Evolutionary conservation across 306 rosid genomes (phyloP).

Genomic region (Vachellia pachyceras): DNA sequence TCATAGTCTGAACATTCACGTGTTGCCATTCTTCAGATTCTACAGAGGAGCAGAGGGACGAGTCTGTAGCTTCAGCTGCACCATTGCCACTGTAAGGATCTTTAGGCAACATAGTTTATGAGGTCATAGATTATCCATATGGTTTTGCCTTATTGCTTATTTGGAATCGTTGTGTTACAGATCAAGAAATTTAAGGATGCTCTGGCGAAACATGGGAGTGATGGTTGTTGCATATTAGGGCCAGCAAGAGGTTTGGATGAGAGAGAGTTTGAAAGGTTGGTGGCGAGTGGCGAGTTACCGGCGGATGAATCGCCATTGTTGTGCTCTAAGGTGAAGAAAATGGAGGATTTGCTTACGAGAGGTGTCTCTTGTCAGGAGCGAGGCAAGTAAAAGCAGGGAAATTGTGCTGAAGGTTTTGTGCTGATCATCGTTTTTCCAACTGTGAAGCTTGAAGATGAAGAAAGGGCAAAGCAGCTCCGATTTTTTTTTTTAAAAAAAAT

Average conservation of each 20-base stretch:
- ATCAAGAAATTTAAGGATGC: conserved; percentile 87
- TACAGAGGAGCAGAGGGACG: conserved; percentile 83
- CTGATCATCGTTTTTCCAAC: conserved; percentile 11
- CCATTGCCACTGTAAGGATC: conserved; percentile 77
- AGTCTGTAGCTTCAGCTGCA: conserved; percentile 84
- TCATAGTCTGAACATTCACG: conserved; percentile 68
- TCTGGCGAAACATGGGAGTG: conserved; percentile 62
- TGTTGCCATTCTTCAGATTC: conserved; percentile 87
- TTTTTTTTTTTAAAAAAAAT: not conserved
- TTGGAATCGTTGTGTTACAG: conserved; percentile 42
- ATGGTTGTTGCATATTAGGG: conserved; percentile 65
- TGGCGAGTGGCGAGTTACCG: conserved; percentile 54
- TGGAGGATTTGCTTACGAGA: conserved; percentile 44
- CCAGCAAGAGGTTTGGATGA: conserved; percentile 79
- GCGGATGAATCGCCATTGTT: conserved; percentile 30
- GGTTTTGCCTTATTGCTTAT: not conserved
- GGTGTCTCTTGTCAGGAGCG: conserved; percentile 42
- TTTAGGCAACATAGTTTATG: not conserved
- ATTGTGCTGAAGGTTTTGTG: conserved; percentile 34
- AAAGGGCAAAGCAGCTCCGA: conserved; percentile 38
- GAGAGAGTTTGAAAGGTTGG: conserved; percentile 57
- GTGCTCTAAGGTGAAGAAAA: conserved; percentile 33
- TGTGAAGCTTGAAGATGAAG: conserved; percentile 8
- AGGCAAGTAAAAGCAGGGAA: conserved; percentile 28
- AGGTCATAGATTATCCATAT: not conserved